Percentiles rank a stretch among this genome's conserved stretches.
Conservation (phyloP, 352 stramenopile genomes). For the Globisporangium sylvaticum region DNA sequence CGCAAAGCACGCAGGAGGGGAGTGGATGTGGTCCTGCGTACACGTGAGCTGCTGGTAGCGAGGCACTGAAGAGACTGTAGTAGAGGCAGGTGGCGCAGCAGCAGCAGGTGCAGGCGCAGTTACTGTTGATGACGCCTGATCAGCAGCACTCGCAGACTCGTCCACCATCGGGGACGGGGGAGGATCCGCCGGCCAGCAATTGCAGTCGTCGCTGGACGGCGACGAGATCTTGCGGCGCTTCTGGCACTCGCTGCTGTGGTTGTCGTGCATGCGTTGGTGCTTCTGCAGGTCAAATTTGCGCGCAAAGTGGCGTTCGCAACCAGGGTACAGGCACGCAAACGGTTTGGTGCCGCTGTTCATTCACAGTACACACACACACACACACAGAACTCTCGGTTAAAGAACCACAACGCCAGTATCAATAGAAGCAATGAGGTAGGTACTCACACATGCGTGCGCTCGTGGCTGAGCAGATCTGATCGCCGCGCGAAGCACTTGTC, state of each 20-base stretch:
- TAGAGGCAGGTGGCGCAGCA: background rate
- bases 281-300: conserved; percentile 72
- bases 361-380: conserved; percentile 6
- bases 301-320: conserved; percentile 47
- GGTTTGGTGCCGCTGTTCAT: conserved; percentile 49
- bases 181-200: background rate
- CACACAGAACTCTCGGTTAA: background rate
- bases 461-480: conserved; percentile 70
- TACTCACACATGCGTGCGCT: conserved; percentile 62
- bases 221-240: conserved; percentile 33
- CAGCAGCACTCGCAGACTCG: background rate
- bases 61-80: background rate
- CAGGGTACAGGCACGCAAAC: conserved; percentile 48
- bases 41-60: conserved; percentile 51
- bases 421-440: background rate
- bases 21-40: conserved; percentile 55
- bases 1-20: conserved; percentile 47
- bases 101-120: background rate
- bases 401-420: too few relatives aligned
- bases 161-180: background rate
- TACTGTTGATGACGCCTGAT: background rate
- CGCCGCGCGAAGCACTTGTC: conserved; percentile 62
- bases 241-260: conserved; percentile 19
- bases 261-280: conserved; percentile 55
- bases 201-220: conserved; percentile 2